These are phyloP conservation scores for Tulasnella sp. DNA, from an alignment of 768 basidiomycete species.

Conservation along the genomic window DNA sequence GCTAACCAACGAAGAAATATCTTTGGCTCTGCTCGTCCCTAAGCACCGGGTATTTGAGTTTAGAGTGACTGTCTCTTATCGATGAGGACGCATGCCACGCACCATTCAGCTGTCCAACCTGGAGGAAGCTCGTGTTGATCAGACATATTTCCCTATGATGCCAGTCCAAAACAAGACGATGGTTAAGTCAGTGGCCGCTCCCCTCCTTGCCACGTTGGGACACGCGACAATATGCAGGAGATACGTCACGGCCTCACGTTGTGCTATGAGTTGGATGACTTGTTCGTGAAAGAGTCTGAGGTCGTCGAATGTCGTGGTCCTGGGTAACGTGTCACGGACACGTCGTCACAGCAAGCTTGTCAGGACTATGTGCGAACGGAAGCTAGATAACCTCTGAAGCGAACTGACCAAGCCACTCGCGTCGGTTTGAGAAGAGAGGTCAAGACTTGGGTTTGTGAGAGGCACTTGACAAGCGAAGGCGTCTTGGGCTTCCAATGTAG, in stretches of 20 bases:
- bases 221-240: background rate
- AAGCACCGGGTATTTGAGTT: slow-evolving; percentile 25
- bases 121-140: slow-evolving; percentile 53
- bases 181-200: background rate
- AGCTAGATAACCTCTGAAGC: background rate
- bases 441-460: background rate
- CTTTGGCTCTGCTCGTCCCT: slow-evolving; percentile 77
- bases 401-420: background rate
- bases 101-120: slow-evolving; percentile 94
- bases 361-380: background rate
- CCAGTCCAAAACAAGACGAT: background rate
- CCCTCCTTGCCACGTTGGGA: background rate
- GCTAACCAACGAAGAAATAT: slow-evolving; percentile 83
- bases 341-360: background rate
- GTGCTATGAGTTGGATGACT: background rate
- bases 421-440: background rate
- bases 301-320: background rate
- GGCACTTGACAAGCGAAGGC: background rate
- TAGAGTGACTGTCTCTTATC: slow-evolving; percentile 11
- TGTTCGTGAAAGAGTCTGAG: background rate
- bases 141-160: background rate
- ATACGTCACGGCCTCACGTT: background rate
- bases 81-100: slow-evolving; percentile 25
- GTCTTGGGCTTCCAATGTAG: background rate
- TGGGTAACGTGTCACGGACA: background rate